Conservation (phyloP, 2,329 filamentous ascomycete species). For the Trichoderma endophyticum region DNA sequence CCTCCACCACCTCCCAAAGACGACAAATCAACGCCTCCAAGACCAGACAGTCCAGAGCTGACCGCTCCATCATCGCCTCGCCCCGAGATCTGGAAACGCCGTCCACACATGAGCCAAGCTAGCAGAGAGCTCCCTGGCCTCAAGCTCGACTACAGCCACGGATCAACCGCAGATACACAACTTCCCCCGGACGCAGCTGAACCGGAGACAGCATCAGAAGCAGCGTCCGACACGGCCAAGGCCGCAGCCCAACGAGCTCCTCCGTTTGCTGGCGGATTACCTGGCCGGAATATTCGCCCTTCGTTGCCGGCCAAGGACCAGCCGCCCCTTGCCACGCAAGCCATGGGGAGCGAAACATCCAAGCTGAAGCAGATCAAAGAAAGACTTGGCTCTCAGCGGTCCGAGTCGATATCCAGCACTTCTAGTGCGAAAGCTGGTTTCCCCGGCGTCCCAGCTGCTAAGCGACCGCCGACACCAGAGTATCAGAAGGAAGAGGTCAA, state of each 20-base stretch:
- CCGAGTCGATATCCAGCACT: slow-evolving; percentile 17
- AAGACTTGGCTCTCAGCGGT: slow-evolving; percentile 29
- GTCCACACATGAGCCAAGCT: slow-evolving; percentile 48
- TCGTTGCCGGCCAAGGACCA: slow-evolving; percentile 17
- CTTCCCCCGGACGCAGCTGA: background rate
- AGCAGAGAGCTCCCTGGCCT: slow-evolving; percentile 47
- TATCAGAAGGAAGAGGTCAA: slow-evolving; percentile 44
- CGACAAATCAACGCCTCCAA: slow-evolving; percentile 15
- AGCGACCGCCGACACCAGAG: slow-evolving; percentile 48
- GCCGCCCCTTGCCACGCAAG: slow-evolving; percentile 22
- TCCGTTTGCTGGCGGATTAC: slow-evolving; percentile 25
- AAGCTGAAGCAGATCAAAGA: slow-evolving; percentile 33
- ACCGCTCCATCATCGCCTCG: slow-evolving; percentile 30
- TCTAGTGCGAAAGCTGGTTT: slow-evolving; percentile 1
- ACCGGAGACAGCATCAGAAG: background rate
- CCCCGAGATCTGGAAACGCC: slow-evolving; percentile 47
- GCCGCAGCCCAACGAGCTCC: slow-evolving; percentile 18
- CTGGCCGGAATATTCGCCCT: slow-evolving; percentile 30
- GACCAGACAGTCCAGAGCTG: slow-evolving; percentile 17
- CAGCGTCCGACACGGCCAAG: background rate
- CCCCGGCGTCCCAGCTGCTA: slow-evolving; percentile 24
- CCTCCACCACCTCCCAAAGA: slow-evolving; percentile 22
- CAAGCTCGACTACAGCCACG: slow-evolving; percentile 47
- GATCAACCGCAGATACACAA: slow-evolving; percentile 43
- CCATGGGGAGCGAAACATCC: slow-evolving; percentile 35